Conservation (phyloP, 805 yeast genomes). For the Barnettozyma pratensis region DNA sequence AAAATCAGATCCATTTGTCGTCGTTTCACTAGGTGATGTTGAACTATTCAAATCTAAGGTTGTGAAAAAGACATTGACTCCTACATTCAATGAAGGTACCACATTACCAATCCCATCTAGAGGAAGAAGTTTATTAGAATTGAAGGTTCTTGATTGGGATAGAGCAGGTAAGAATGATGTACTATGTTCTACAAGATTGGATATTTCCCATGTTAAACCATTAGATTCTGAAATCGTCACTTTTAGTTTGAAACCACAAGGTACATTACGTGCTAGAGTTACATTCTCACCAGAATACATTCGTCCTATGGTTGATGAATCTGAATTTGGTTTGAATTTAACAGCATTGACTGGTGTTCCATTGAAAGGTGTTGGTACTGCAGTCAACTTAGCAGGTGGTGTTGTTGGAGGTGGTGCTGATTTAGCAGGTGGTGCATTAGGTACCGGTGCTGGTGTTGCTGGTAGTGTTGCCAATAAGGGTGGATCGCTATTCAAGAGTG, state of each 20-base stretch:
- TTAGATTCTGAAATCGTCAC: slow-evolving; percentile 39
- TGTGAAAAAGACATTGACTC: slow-evolving; percentile 62
- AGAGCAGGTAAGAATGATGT: slow-evolving; percentile 63
- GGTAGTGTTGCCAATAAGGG: slow-evolving; percentile 47
- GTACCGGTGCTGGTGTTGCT: slow-evolving; percentile 41
- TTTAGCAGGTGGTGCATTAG: slow-evolving; percentile 36
- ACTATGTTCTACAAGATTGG: slow-evolving; percentile 48
- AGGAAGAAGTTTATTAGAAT: slow-evolving; percentile 41
- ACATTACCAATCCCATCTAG: slow-evolving; percentile 60
- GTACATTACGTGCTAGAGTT: slow-evolving; percentile 48
- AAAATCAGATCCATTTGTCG: slow-evolving; percentile 67
- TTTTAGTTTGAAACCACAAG: slow-evolving; percentile 58
- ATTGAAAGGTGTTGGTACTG: slow-evolving; percentile 40
- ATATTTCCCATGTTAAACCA: slow-evolving; percentile 45
- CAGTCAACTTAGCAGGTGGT: slow-evolving; percentile 36
- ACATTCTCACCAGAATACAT: slow-evolving; percentile 60
- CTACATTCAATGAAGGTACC: slow-evolving; percentile 70
- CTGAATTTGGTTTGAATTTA: slow-evolving; percentile 38
- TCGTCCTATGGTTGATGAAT: slow-evolving; percentile 49
- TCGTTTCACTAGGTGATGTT: slow-evolving; percentile 47
- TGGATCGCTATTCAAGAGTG: slow-evolving; percentile 33
- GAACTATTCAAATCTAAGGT: slow-evolving; percentile 54
- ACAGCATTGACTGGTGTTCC: slow-evolving; percentile 40
- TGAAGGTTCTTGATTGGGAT: slow-evolving; percentile 73
- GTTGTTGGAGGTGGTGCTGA: slow-evolving; percentile 36